phyloP scores from a whole-genome alignment of 352 stramenopile genomes.

The Globisporangium alternatum region DNA sequence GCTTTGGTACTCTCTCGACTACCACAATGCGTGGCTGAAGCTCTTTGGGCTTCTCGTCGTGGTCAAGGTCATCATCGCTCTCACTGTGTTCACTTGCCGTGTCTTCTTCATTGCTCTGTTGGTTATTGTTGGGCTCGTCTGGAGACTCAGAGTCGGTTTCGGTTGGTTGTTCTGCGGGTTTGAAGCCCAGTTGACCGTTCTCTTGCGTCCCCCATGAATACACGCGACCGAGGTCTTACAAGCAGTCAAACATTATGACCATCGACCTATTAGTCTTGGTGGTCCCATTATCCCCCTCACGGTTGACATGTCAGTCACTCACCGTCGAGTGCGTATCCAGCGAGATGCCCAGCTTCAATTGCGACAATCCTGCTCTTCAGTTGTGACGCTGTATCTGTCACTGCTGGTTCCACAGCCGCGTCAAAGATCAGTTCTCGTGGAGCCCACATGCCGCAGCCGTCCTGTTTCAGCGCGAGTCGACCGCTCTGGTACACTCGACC shows the following conservation, averaged over 20 bases:
- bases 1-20: conserved; percentile 22
- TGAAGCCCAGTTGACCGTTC: conserved; percentile 59
- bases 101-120: conserved; percentile 10
- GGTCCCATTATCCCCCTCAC: not conserved
- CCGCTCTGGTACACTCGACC: conserved; percentile 48
- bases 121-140: conserved; percentile 3
- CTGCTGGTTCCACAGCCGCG: not conserved
- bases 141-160: not conserved
- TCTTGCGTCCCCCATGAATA: conserved; percentile 58
- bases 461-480: conserved; percentile 48
- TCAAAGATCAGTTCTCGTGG: conserved; percentile 29
- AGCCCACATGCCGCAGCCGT: conserved; percentile 54
- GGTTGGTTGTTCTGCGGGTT: not conserved
- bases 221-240: conserved; percentile 34
- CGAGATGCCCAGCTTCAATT: conserved; percentile 48
- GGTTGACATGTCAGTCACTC: not conserved
- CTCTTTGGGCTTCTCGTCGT: not conserved
- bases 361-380: conserved; percentile 26
- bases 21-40: conserved; percentile 13
- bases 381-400: not conserved
- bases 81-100: not conserved
- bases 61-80: conserved; percentile 7
- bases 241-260: not conserved
- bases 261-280: not conserved
- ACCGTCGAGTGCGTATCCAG: conserved; percentile 60